Evolutionary conservation across 441 rosid genomes (phyloP), one percentile per base, ranked within the genome.

Genomic region (Euphorbia celastroides): DNA sequence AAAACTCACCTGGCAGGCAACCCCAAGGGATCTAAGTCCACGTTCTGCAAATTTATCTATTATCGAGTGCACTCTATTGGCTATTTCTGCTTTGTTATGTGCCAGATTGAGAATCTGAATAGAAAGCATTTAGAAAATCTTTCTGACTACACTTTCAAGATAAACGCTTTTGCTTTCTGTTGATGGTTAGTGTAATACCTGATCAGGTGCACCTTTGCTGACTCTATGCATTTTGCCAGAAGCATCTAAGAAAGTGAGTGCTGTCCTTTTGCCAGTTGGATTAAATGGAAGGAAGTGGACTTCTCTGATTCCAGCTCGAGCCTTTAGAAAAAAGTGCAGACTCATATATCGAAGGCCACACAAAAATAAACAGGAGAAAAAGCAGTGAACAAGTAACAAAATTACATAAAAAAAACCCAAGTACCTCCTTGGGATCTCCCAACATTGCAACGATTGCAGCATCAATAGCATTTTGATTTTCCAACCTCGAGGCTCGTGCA

Each of bases 121-220:
- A 32, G 30, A 48, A 51, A 46, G 52, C 22, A 64, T 46, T 7
- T 8, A 20, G 58, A 32, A 60, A 2, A 23, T 5, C 48, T 46
- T 66, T 68, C 65, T 25, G 56, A 16, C 20, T 46, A 51, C 1
- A 60, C n/a, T 41, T 7, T 51, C 14, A 42, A 32, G n/a, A 65
- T 0, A 4, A 12, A 50, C 6, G 14, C 44, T 12, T 34, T 71
- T 30, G 19, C 38, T 58, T 28, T 41, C 32, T 5, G 48, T 25
- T 44, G 36, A 32, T n/a, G 38, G 36, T 16, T 20, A 57, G 17
- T 28, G 34, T 23, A 51, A 2, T 81, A 92, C 96, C 96, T 93
- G 96, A 71, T 91, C 99, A 5, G 97, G 97, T 60, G 99, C 99
- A 73, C 97, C 97, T 83, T 91, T 89, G 82, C 99, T 93, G 20